Conservation (phyloP, 441 rosid genomes). For the Populus trichocarpa region DNA sequence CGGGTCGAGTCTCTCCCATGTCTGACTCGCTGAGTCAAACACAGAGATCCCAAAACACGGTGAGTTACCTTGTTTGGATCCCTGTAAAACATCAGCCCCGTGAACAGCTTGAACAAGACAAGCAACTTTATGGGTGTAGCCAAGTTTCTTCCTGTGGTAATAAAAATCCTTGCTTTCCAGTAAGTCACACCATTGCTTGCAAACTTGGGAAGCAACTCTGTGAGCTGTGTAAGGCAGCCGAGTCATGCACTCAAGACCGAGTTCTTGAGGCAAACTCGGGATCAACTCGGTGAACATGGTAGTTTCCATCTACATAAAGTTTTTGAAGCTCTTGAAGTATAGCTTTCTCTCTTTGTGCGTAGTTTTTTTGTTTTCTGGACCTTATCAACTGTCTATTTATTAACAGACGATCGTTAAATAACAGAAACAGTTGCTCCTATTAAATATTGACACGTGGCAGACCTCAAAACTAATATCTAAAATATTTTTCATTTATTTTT, state of each 20-base stretch:
- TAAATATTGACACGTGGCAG: background rate
- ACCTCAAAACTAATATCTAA: background rate
- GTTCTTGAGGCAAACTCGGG: conserved; percentile 44
- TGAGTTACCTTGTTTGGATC: conserved; percentile 21
- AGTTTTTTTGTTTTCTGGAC: background rate
- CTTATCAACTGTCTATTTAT: background rate
- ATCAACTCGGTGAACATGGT: conserved; percentile 22
- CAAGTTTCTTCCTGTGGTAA: conserved; percentile 27
- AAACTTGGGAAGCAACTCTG: conserved; percentile 34
- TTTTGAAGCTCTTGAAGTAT: background rate
- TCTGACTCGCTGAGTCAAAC: conserved; percentile 29
- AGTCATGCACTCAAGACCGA: conserved; percentile 47
- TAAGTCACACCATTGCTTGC: conserved; percentile 40
- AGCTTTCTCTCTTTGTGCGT: background rate
- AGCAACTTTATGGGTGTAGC: conserved; percentile 28
- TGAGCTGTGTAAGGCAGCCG: conserved; percentile 39
- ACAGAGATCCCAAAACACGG: conserved; percentile 32
- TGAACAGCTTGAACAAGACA: conserved; percentile 43
- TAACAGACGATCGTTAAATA: too few relatives aligned
- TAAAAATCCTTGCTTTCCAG: conserved; percentile 37
- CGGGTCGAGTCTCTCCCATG: conserved; percentile 38
- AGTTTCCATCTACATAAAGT: background rate
- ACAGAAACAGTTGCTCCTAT: too few relatives aligned
- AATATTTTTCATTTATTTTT: background rate
- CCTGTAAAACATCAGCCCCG: background rate